Conservation (phyloP, 352 stramenopile species). For the Phytophthora multivora region DNA sequence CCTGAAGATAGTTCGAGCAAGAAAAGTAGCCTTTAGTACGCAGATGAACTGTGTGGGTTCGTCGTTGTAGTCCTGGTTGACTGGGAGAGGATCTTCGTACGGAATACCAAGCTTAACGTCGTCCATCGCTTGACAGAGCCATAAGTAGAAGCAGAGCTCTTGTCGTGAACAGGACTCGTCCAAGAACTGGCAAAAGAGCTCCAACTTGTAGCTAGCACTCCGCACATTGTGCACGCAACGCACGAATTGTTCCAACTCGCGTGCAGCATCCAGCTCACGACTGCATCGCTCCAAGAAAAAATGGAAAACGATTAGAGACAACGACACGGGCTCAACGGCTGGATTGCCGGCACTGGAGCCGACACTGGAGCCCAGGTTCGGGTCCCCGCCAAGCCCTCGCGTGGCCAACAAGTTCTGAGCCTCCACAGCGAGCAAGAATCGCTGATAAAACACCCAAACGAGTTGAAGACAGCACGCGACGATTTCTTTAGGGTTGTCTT, state of each 20-base stretch:
- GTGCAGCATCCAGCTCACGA: conserved; percentile 35
- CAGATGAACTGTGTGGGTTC: conserved; percentile 38
- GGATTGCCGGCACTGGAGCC: conserved; percentile 7
- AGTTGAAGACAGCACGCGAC: conserved; percentile 38
- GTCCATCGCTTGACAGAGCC: conserved; percentile 56
- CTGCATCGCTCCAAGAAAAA: conserved; percentile 62
- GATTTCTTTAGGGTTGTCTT: conserved; percentile 17
- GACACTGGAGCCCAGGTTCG: background rate
- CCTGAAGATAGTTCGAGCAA: conserved; percentile 55
- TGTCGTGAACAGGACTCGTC: conserved; percentile 40
- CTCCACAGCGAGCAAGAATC: conserved; percentile 60
- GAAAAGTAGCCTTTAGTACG: conserved; percentile 56
- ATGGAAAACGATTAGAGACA: conserved; percentile 46
- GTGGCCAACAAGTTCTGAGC: conserved; percentile 27
- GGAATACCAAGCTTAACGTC: conserved; percentile 49
- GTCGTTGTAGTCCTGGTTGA: background rate
- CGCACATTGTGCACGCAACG: conserved; percentile 39
- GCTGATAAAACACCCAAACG: conserved; percentile 62
- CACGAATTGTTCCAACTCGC: conserved; percentile 44
- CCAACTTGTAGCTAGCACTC: conserved; percentile 36
- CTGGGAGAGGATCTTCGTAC: conserved; percentile 38
- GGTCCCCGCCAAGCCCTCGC: conserved; percentile 19
- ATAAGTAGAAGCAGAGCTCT: conserved; percentile 61
- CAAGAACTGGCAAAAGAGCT: conserved; percentile 66
- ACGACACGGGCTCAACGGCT: conserved; percentile 15